phyloP scores from a whole-genome alignment of 2,329 filamentous ascomycete genomes.

The Arachnomyces sp. region DNA sequence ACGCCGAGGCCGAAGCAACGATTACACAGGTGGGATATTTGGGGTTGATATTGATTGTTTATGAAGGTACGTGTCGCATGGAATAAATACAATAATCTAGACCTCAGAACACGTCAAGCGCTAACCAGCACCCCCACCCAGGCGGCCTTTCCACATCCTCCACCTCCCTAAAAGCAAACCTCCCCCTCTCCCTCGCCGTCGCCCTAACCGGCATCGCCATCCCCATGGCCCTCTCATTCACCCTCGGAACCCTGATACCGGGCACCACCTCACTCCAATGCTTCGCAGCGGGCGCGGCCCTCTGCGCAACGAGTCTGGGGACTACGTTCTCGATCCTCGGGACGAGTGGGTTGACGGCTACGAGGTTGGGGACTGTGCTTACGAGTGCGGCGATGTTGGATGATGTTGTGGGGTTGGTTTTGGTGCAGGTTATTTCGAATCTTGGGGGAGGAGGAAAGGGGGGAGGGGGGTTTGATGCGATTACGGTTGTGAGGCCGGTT shows the following conservation, averaged over 20 bases:
- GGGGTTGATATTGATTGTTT: constrained; percentile 63
- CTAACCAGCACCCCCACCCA: too few species aligned
- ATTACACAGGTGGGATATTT: constrained; percentile 63
- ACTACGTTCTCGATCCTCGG: constrained; percentile 59
- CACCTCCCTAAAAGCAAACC: constrained; percentile 49
- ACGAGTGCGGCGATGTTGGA: constrained; percentile 72
- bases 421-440: constrained; percentile 67
- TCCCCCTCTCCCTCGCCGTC: constrained; percentile 52
- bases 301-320: constrained; percentile 66
- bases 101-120: too few species aligned
- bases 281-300: constrained; percentile 63
- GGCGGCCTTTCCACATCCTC: constrained; percentile 49
- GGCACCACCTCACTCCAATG: constrained; percentile 50
- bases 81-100: too few species aligned
- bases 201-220: constrained; percentile 57
- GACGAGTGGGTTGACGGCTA: constrained; percentile 50
- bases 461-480: constrained; percentile 11
- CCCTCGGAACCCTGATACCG: constrained; percentile 41
- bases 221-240: constrained; percentile 60
- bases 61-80: constrained; percentile 52
- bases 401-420: constrained; percentile 67
- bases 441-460: constrained; percentile 38
- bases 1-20: constrained; percentile 41
- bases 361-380: constrained; percentile 53
- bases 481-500: constrained; percentile 43